These are phyloP conservation scores for Phaffia australis DNA, from an alignment of 768 basidiomycete species.

Conservation along the genomic window DNA sequence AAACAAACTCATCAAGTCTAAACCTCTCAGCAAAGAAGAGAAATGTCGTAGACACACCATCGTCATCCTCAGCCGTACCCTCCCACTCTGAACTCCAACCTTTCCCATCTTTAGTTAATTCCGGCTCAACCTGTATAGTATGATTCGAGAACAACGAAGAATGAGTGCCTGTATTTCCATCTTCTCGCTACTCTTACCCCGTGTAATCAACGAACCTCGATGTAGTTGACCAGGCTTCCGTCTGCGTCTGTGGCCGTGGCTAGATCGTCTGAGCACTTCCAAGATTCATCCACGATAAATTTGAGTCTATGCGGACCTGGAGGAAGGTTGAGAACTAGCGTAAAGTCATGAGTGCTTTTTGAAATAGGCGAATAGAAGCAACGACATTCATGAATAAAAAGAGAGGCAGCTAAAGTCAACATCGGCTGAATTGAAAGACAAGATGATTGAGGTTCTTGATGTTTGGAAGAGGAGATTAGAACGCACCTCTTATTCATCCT, in stretches of 20 bases:
- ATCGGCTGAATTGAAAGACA: neutral
- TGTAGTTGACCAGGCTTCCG: constrained; percentile 87
- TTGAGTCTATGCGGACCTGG: constrained; percentile 90
- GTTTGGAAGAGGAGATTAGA: neutral
- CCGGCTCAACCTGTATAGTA: constrained; percentile 11
- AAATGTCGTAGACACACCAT: neutral
- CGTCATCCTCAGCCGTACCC: constrained; percentile 10
- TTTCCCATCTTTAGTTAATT: constrained; percentile 12
- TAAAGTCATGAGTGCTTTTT: constrained; percentile 36
- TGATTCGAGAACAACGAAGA: neutral
- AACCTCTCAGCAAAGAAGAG: too few species aligned
- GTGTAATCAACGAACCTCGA: constrained; percentile 48
- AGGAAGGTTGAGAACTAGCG: constrained; percentile 46
- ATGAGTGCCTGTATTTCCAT: neutral
- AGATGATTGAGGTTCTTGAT: too few species aligned
- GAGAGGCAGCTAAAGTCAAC: too few species aligned
- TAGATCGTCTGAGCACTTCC: constrained; percentile 51
- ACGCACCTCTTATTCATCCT: constrained; percentile 38
- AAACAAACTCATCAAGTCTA: too few species aligned
- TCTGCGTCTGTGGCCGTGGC: constrained; percentile 83
- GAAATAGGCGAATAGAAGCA: constrained; percentile 5
- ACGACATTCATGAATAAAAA: too few species aligned
- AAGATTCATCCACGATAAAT: constrained; percentile 85
- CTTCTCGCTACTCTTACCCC: neutral
- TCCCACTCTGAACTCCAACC: constrained; percentile 13